Percentiles rank a stretch among this genome's conserved stretches.
Evolutionary conservation across 306 rosid species (phyloP).

Genomic region (Malus fusca): DNA sequence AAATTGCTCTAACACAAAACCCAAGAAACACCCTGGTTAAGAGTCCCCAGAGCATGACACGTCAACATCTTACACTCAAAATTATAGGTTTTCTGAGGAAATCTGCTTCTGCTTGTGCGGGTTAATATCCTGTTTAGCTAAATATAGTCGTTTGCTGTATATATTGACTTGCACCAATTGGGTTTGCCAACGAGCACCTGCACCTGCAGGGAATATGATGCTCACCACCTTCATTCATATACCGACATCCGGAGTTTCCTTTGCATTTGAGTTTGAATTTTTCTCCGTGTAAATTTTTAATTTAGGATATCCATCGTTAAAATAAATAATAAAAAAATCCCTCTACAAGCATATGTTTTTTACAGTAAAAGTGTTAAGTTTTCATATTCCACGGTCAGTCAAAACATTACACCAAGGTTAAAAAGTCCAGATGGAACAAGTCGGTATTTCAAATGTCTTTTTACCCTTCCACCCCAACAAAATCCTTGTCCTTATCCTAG

Average conservation of each 20-base stretch:
- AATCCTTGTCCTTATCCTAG: neutral
- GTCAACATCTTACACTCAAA: slow-evolving; percentile 54
- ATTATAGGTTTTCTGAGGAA: slow-evolving; percentile 34
- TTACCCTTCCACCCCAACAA: slow-evolving; percentile 1
- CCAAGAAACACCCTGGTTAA: slow-evolving; percentile 31
- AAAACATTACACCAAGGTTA: neutral
- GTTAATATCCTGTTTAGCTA: slow-evolving; percentile 25
- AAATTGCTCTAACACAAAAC: slow-evolving; percentile 12
- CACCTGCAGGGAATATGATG: slow-evolving; percentile 26
- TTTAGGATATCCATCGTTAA: too few relatives aligned
- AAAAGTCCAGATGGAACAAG: neutral
- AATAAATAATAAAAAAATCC: too few relatives aligned
- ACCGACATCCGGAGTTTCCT: slow-evolving; percentile 17
- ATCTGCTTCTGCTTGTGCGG: slow-evolving; percentile 22
- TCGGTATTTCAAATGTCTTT: neutral
- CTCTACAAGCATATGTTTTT: too few relatives aligned
- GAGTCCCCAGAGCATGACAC: slow-evolving; percentile 26
- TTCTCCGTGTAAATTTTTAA: too few relatives aligned
- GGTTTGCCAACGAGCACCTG: slow-evolving; percentile 42
- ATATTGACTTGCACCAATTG: slow-evolving; percentile 22
- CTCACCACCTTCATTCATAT: slow-evolving; percentile 18
- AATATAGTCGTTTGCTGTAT: slow-evolving; percentile 8
- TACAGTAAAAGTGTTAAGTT: neutral
- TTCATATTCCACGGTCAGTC: slow-evolving; percentile 1
- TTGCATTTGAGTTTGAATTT: too few relatives aligned